Percentiles rank a stretch among this genome's conserved stretches.
Evolutionary conservation across 2,329 filamentous ascomycete species (phyloP).

Genomic region (Immersiporthe knoxdaviesiana): DNA sequence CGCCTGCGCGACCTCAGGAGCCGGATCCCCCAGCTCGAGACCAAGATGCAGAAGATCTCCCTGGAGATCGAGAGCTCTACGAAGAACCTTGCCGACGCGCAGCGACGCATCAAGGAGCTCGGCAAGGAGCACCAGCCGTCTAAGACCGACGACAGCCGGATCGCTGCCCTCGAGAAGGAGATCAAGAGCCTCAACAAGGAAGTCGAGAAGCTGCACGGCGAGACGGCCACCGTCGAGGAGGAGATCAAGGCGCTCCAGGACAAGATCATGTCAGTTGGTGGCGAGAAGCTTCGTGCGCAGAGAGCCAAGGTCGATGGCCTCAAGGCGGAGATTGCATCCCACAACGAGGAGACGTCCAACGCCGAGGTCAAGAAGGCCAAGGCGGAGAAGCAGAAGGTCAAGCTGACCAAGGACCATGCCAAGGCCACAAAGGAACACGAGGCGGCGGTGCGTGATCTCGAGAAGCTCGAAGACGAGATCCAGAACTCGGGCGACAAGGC

Average conservation of each 20-base stretch:
- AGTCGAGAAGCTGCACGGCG: slow-evolving; percentile 75
- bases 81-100: slow-evolving; percentile 80
- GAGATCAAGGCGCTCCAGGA: slow-evolving; percentile 93
- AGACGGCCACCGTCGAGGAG: slow-evolving; percentile 87
- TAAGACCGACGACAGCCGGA: slow-evolving; percentile 76
- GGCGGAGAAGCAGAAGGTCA: slow-evolving; percentile 87
- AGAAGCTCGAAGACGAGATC: slow-evolving; percentile 78
- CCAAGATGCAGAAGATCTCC: slow-evolving; percentile 85
- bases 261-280: slow-evolving; percentile 98
- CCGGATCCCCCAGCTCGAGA: slow-evolving; percentile 83
- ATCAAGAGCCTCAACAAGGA: slow-evolving; percentile 76
- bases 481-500: slow-evolving; percentile 76
- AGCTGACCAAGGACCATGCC: slow-evolving; percentile 80
- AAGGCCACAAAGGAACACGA: slow-evolving; percentile 82
- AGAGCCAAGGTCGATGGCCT: slow-evolving; percentile 87
- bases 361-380: slow-evolving; percentile 90
- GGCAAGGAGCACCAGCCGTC: slow-evolving; percentile 79
- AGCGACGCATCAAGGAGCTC: slow-evolving; percentile 85
- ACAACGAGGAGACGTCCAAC: slow-evolving; percentile 80
- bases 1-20: slow-evolving; percentile 73
- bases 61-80: slow-evolving; percentile 88
- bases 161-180: slow-evolving; percentile 74
- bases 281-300: slow-evolving; percentile 87
- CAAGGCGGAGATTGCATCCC: slow-evolving; percentile 80
- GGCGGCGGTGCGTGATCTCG: slow-evolving; percentile 70